These are phyloP conservation scores for Colletotrichum spaethianum DNA, from an alignment of 2,329 filamentous ascomycete species.

Conservation along the genomic window DNA sequence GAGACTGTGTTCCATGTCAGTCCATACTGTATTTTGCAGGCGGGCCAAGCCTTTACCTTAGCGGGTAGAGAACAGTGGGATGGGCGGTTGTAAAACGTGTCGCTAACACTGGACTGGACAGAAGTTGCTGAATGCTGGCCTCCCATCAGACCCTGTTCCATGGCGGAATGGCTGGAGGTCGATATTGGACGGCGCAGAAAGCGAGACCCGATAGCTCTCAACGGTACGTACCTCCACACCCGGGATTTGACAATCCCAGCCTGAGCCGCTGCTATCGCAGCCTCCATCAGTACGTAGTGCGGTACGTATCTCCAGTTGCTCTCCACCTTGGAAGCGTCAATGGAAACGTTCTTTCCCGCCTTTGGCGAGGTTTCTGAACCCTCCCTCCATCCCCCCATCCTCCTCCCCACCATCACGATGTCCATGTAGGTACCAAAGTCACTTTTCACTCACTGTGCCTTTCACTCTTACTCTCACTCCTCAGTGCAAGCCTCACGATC, in stretches of 20 bases:
- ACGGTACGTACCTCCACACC: constrained; percentile 7
- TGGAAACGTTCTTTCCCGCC: constrained; percentile 41
- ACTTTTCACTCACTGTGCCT: not conserved
- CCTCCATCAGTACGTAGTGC: not conserved
- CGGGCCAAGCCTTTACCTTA: constrained; percentile 12
- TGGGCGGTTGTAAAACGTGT: constrained; percentile 34
- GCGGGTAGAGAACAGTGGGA: constrained; percentile 23
- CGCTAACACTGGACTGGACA: constrained; percentile 11
- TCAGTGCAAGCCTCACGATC: not conserved
- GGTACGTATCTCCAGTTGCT: not conserved
- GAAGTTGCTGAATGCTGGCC: not conserved
- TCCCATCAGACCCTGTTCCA: constrained; percentile 14
- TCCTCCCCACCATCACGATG: constrained; percentile 4
- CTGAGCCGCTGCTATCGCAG: constrained; percentile 15
- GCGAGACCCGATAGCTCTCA: constrained; percentile 11
- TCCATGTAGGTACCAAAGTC: not conserved
- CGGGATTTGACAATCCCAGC: constrained; percentile 3
- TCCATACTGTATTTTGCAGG: constrained; percentile 40
- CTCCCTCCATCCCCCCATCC: not conserved
- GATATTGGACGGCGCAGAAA: constrained; percentile 22
- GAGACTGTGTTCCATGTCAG: constrained; percentile 8
- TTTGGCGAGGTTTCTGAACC: constrained; percentile 33
- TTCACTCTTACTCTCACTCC: not conserved
- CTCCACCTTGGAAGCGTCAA: constrained; percentile 32
- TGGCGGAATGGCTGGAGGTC: constrained; percentile 23